These are phyloP conservation scores for Xanthoconium separans DNA, from an alignment of 1,284 basidiomycete species.

Conservation along the genomic window DNA sequence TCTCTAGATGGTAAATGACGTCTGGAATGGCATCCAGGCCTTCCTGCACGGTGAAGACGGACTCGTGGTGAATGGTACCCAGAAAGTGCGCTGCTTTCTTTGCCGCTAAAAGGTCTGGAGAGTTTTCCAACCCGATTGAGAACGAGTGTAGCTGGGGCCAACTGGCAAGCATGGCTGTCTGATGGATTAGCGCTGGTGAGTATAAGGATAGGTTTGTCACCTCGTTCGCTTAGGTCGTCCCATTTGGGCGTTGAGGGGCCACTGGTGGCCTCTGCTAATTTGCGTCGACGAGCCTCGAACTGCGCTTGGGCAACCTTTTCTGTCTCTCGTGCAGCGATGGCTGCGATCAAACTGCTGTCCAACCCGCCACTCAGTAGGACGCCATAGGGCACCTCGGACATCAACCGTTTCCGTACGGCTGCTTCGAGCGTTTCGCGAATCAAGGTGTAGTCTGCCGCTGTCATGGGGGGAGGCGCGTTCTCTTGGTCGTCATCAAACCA, in stretches of 20 bases:
- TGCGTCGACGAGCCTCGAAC: slow-evolving; percentile 64
- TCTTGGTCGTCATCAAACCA: slow-evolving; percentile 80
- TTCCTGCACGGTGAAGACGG: slow-evolving; percentile 98
- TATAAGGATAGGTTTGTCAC: slow-evolving; percentile 34
- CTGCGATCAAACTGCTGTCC: slow-evolving; percentile 94
- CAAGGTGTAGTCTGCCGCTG: slow-evolving; percentile 64
- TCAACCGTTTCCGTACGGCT: slow-evolving; percentile 93
- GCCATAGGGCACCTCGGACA: slow-evolving; percentile 99
- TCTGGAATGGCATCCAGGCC: slow-evolving; percentile 97
- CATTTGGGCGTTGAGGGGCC: slow-evolving; percentile 57
- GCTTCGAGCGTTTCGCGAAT: slow-evolving; percentile 86
- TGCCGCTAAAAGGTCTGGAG: slow-evolving; percentile 94
- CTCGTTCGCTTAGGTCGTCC: slow-evolving; percentile 49
- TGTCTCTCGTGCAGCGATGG: slow-evolving; percentile 96
- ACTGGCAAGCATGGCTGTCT: slow-evolving; percentile 67
- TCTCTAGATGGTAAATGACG: slow-evolving; percentile 98
- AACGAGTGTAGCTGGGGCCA: slow-evolving; percentile 99
- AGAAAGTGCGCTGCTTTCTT: slow-evolving; percentile 92
- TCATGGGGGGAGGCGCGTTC: slow-evolving; percentile 64
- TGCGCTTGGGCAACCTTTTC: slow-evolving; percentile 88
- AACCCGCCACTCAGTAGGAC: slow-evolving; percentile 95
- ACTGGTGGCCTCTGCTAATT: slow-evolving; percentile 50
- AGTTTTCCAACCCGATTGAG: slow-evolving; percentile 94
- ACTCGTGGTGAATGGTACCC: slow-evolving; percentile 97
- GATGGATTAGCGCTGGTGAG: background rate